Base-by-base conservation (phyloP, 371 early-diverging fungal genomes). In the Amoeboaphelidium protococcarum region DNA sequence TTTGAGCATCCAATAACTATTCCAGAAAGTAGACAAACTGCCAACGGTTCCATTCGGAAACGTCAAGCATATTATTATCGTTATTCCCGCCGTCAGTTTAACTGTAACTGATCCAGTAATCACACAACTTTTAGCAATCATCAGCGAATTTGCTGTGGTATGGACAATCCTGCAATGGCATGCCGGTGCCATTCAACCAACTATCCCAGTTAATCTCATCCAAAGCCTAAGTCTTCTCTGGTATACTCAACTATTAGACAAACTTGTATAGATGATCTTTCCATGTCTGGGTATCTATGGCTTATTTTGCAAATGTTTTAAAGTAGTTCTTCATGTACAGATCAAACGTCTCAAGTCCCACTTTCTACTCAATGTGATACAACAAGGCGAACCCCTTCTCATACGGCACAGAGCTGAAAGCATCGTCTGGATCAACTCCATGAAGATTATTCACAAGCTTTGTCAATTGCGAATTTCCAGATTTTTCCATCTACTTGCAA, bases 311-410 rank as follows among this genome's bases (percentile, higher is more conserved):
- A 64, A 90, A 90, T 44, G 71, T 58, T 45, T 67, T 64, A 26
- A 94, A 77, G 55, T 91, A 76, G 1, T 80, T 76, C 54, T 72
- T 75, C 66, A 81, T 69, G 52, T 78, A 89, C 16, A 79, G 78
- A 55, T 79, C 85, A 60, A 45, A 54, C 10, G 21, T 10, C 40
- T 50, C 46, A 20, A 23, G 82, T 86, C 92, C 95, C 23, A 94
- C 63, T 13, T 74, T 57, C 56, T 75, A 72, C 62, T 90, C 89
- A 40, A 92, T 71, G 52, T 87, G 80, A 59, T 81, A 90, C 41
- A 95, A 66, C 42, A 95, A 59, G 56, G 82, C 84, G 60, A 77
- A 90, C 2, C 94, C 95, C 68, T 91, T 92, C 63, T 94, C 83
- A 66, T 94, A 94, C 12, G 94, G 94, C 26, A 94, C 72, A 2